Evolutionary conservation across 495 filamentous ascomycete species (phyloP).

Genomic region (Gamarada debralockiae): DNA sequence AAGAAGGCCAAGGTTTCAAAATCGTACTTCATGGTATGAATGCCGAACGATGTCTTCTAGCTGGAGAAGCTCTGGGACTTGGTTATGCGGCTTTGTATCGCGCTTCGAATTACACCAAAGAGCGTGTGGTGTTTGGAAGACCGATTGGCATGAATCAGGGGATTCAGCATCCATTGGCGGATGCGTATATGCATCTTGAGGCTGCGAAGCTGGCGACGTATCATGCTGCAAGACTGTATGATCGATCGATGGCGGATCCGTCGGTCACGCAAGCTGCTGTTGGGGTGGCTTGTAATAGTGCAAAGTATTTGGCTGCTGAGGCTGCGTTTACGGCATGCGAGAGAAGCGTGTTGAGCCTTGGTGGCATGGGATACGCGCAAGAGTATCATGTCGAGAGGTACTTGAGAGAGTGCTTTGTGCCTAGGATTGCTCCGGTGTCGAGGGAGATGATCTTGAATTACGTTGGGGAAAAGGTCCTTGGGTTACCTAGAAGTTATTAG

Average conservation of each 20-base stretch:
- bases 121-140: conserved; percentile 65
- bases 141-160: conserved; percentile 74
- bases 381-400: conserved; percentile 80
- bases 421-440: conserved; percentile 71
- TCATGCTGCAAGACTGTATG: conserved; percentile 71
- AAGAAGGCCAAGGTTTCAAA: conserved; percentile 70
- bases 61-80: conserved; percentile 72
- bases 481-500: conserved; percentile 49
- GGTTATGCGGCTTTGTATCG: conserved; percentile 68
- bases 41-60: conserved; percentile 71
- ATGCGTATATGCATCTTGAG: conserved; percentile 74
- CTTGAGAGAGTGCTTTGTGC: conserved; percentile 69
- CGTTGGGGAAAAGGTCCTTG: conserved; percentile 68
- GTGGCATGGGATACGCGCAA: conserved; percentile 75
- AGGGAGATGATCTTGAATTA: conserved; percentile 80
- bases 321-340: conserved; percentile 75
- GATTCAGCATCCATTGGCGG: conserved; percentile 70
- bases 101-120: conserved; percentile 62
- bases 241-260: conserved; percentile 48
- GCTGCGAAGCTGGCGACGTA: conserved; percentile 76
- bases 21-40: conserved; percentile 83
- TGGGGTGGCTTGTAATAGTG: conserved; percentile 69
- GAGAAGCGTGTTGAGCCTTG: conserved; percentile 60
- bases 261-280: conserved; percentile 57
- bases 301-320: conserved; percentile 78